Evolutionary conservation across 164 flowering plant species (phyloP).

Genomic region (Cinnamomum chago): DNA sequence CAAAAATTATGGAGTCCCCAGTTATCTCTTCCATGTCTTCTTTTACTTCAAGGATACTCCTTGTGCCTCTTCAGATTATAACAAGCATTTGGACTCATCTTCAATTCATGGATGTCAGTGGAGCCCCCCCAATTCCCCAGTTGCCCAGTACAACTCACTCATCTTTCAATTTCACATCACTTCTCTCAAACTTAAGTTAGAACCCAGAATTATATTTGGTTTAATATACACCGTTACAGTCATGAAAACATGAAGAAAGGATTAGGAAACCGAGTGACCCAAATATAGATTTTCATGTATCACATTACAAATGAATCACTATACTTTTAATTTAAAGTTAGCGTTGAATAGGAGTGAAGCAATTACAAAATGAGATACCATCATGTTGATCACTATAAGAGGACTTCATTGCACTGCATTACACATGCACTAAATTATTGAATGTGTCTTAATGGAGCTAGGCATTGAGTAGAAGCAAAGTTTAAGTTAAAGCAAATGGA

Average conservation of each 20-base stretch:
- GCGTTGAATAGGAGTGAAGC: not conserved
- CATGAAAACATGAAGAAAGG: not conserved
- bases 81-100: not conserved
- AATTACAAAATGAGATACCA: not conserved
- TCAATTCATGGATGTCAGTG: not conserved
- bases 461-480: slow-evolving; percentile 11
- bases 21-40: not conserved
- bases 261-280: not conserved
- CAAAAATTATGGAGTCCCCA: not conserved
- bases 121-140: too few species aligned
- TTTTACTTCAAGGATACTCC: slow-evolving; percentile 2
- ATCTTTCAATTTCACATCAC: not conserved
- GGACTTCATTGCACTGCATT: not conserved
- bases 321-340: not conserved
- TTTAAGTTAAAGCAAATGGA: not conserved
- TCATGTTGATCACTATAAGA: slow-evolving; percentile 3
- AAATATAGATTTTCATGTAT: not conserved
- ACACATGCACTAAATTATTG: not conserved
- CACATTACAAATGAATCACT: not conserved
- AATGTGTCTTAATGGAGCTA: not conserved
- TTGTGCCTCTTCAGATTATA: not conserved
- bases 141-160: too few species aligned
- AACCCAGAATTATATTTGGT: too few species aligned
- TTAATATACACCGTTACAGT: not conserved
- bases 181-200: too few species aligned